phyloP scores from a whole-genome alignment of 2,329 filamentous ascomycete genomes.

The Hypoxylon sp. region DNA sequence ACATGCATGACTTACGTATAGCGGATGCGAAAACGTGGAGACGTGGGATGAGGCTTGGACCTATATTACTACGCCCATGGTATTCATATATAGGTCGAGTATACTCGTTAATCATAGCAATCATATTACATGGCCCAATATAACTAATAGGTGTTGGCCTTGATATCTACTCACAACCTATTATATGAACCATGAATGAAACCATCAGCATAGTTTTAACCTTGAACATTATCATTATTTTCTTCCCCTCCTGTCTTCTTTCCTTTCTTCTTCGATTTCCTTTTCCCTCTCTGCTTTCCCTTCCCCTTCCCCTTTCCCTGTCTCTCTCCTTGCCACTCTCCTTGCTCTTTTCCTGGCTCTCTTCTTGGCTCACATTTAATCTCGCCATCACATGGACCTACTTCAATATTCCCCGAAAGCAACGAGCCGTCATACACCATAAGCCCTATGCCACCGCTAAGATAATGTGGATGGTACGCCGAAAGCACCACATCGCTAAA shows the following conservation, averaged over 20 bases:
- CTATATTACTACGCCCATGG: neutral
- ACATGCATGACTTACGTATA: constrained; percentile 6
- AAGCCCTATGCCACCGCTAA: constrained; percentile 46
- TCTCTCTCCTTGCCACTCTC: neutral
- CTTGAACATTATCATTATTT: neutral
- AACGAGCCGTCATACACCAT: constrained; percentile 27
- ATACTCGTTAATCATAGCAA: neutral
- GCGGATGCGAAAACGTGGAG: neutral
- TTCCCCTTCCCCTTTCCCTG: too few relatives aligned
- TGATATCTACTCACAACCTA: neutral
- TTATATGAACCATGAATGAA: neutral
- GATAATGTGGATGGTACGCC: constrained; percentile 42
- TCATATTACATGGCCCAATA: neutral
- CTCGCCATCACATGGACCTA: neutral
- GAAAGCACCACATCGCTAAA: constrained; percentile 34
- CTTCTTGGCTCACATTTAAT: neutral
- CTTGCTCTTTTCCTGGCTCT: too few relatives aligned
- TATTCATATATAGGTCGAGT: neutral
- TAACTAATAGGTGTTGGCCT: neutral
- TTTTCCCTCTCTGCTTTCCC: too few relatives aligned
- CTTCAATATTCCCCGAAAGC: neutral
- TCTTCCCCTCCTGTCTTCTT: neutral
- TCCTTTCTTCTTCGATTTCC: too few relatives aligned
- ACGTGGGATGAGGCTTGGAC: neutral
- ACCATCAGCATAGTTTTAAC: neutral